Percentiles rank a stretch among this genome's conserved stretches.
These are phyloP conservation scores for Brachypodium distachyon DNA, from an alignment of 202 grass and related monocot genomes.

Conservation along the genomic window DNA sequence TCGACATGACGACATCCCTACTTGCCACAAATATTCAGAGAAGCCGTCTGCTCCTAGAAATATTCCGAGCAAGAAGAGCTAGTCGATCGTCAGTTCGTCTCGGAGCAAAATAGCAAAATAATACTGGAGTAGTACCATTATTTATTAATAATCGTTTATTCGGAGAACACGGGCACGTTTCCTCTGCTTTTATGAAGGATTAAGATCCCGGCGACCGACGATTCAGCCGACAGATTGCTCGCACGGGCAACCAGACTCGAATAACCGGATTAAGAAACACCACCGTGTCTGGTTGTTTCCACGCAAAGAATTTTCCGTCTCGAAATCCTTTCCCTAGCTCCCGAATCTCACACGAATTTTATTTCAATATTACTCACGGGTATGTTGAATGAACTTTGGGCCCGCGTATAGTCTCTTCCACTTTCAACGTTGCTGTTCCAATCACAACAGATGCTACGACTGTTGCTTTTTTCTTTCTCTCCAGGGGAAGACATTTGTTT, in stretches of 20 bases:
- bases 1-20: not conserved
- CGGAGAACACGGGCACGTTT: not conserved
- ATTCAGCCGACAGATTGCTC: conserved; percentile 23
- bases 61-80: not conserved
- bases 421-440: conserved; percentile 20
- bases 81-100: too few species aligned
- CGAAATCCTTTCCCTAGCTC: not conserved
- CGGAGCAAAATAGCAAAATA: not conserved
- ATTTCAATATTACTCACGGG: not conserved
- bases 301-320: not conserved
- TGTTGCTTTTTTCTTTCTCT: not conserved
- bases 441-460: not conserved
- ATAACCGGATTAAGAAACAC: not conserved
- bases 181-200: not conserved
- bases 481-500: too few species aligned
- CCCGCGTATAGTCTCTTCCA: not conserved
- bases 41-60: too few species aligned
- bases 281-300: conserved; percentile 12
- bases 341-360: not conserved
- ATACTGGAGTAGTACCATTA: too few species aligned
- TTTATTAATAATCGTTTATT: not conserved
- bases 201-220: not conserved
- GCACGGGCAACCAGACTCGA: not conserved
- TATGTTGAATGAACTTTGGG: not conserved
- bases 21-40: not conserved